These are phyloP conservation scores for Avena atlantica DNA, from an alignment of 176 grass and related monocot genomes.

Conservation along the genomic window DNA sequence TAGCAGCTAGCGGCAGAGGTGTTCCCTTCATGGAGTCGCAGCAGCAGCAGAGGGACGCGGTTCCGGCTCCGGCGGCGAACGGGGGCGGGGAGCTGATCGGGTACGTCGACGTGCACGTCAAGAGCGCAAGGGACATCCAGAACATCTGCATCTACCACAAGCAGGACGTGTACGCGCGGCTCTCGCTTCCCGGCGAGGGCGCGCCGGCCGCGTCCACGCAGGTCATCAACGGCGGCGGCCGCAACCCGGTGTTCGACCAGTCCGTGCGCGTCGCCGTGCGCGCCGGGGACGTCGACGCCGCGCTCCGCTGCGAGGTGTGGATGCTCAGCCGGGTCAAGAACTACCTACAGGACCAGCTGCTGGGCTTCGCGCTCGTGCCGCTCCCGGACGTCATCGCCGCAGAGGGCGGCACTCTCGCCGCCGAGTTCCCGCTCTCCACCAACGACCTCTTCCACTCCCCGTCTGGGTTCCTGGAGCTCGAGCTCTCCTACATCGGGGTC, in stretches of 20 bases:
- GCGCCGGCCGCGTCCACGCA: conserved; percentile 67
- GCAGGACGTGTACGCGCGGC: conserved; percentile 93
- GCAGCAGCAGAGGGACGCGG: conserved; percentile 28
- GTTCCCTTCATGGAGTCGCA: conserved; percentile 42
- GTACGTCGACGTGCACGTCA: conserved; percentile 80
- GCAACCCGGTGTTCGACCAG: conserved; percentile 97
- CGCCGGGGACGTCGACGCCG: conserved; percentile 55
- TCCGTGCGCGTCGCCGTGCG: conserved; percentile 78
- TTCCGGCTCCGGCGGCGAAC: conserved; percentile 32
- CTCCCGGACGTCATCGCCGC: conserved; percentile 73
- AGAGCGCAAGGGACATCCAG: conserved; percentile 92
- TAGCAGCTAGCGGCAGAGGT: not conserved
- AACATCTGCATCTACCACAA: conserved; percentile 99
- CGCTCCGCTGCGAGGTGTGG: conserved; percentile 93
- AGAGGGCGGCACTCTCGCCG: conserved; percentile 58
- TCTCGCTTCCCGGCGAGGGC: conserved; percentile 66
- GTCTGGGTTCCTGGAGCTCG: conserved; percentile 81
- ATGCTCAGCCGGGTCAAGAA: conserved; percentile 97
- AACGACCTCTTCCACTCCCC: conserved; percentile 93
- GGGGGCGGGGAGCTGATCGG: conserved; percentile 62
- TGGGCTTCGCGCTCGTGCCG: conserved; percentile 84
- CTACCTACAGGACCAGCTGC: conserved; percentile 93
- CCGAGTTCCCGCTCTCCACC: conserved; percentile 81
- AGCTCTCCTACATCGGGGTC: conserved; percentile 82
- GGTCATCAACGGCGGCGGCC: conserved; percentile 86